Evolutionary conservation across 2,329 filamentous ascomycete genomes (phyloP), one percentile per base, ranked within the genome.

Genomic region (Aspergillaceae sp.): DNA sequence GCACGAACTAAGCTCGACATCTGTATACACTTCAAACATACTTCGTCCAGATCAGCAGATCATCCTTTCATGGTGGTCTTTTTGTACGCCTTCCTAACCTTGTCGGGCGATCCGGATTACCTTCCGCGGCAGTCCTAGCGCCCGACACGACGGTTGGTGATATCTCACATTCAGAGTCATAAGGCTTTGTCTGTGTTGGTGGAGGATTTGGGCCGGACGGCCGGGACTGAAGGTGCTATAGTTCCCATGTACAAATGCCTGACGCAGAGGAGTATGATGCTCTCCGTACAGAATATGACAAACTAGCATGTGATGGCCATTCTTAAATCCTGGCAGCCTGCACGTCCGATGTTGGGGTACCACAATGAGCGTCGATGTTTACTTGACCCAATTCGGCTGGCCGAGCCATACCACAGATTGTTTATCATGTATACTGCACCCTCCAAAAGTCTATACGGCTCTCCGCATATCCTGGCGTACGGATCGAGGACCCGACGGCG

Each of bases 151-250:
- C 28, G 33, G 40, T 48, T 46, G 40, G 45, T 51, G 58, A 60
- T 55, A 58, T 57, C 57, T 59, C 58, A 60, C 55, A 60, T 59
- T 58, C 40, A 41, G 19, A 19, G 19, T 19, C 19, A 19, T 19
- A 19, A 19, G 19, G 19, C 19, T 19, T 19, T 19, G 19, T 19
- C 19, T 19, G 19, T 19, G 19, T 19, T 19, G 19, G 19, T 19
- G 19, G 19, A 19, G 19, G 19, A 19, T 2, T 19, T 19, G 19
- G 2, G 19, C 19, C 19, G 19, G 19, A 19, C 19, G 1, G 19
- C 19, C 19, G 2, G 19, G 19, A 19, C 19, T 19, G 19, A 19
- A 19, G 19, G 19, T 19, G 19, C 19, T 19, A 19, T 19, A 19
- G 19, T 19, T 19, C 19, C 19, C 19, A 19, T 19, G 19, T 19